Conservation (phyloP, 169 alveolate species). For the Pseudocohnilembus persalinus region DNA sequence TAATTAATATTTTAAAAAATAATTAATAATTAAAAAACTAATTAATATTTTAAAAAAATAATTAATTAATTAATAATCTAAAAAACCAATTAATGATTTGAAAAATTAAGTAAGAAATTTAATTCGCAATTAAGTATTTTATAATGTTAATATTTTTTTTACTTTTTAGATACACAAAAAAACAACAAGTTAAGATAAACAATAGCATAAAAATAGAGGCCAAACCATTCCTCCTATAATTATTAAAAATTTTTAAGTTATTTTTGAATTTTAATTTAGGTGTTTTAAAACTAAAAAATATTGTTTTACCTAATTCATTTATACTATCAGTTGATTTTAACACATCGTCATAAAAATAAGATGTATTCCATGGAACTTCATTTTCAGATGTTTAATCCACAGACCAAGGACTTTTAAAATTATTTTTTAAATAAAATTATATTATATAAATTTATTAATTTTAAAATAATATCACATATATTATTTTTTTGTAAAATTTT, state of each 20-base stretch:
- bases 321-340: constrained; percentile 25
- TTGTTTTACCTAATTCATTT: constrained; percentile 23
- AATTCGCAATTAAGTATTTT: constrained; percentile 2
- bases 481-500: neutral
- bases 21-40: no score
- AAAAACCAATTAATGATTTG: no score
- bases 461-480: neutral
- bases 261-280: no score
- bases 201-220: constrained; percentile 23
- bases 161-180: neutral
- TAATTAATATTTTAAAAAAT: no score
- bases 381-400: neutral
- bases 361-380: constrained; percentile 32
- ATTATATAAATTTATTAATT: no score
- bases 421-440: no score
- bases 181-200: constrained; percentile 14
- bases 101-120: constrained; percentile 17
- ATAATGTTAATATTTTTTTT: constrained; percentile 3
- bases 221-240: constrained; percentile 10
- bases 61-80: neutral
- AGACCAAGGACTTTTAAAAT: constrained; percentile 4
- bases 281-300: neutral
- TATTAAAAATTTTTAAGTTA: neutral
- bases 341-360: constrained; percentile 33
- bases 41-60: no score